Conservation (phyloP, 2,329 filamentous ascomycete species). For the Didymosphaeria variabile region DNA sequence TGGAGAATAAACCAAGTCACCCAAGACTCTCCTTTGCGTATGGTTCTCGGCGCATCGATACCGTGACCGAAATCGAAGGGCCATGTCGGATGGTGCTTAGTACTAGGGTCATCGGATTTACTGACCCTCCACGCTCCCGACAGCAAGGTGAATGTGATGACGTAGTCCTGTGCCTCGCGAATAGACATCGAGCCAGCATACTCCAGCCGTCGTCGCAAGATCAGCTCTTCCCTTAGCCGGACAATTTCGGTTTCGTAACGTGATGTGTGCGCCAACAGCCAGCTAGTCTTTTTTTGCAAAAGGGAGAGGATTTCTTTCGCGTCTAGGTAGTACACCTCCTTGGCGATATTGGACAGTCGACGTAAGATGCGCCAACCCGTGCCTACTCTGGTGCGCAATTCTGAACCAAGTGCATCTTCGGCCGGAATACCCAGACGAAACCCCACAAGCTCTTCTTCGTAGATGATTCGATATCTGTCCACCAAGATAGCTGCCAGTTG, state of each 20-base stretch:
- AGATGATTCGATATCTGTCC: slow-evolving; percentile 35
- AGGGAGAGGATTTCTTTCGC: slow-evolving; percentile 20
- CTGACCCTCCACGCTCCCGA: not conserved
- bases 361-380: slow-evolving; percentile 41
- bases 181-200: slow-evolving; percentile 32
- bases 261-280: slow-evolving; percentile 25
- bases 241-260: slow-evolving; percentile 29
- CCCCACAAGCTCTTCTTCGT: slow-evolving; percentile 13
- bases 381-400: slow-evolving; percentile 36
- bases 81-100: slow-evolving; percentile 8
- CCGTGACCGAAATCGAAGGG: slow-evolving; percentile 41
- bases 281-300: slow-evolving; percentile 20
- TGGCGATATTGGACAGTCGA: slow-evolving; percentile 36
- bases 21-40: slow-evolving; percentile 42
- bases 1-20: slow-evolving; percentile 44
- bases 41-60: slow-evolving; percentile 34
- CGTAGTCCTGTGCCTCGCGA: slow-evolving; percentile 35
- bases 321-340: slow-evolving; percentile 25
- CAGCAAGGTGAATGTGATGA: slow-evolving; percentile 42
- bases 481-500: slow-evolving; percentile 43
- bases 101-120: slow-evolving; percentile 29
- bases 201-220: slow-evolving; percentile 31
- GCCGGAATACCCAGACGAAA: slow-evolving; percentile 39
- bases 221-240: slow-evolving; percentile 30
- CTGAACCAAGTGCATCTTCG: slow-evolving; percentile 41